Base-by-base conservation (phyloP, 2,329 filamentous ascomycete species). In the Plenodomus tracheiphilus region DNA sequence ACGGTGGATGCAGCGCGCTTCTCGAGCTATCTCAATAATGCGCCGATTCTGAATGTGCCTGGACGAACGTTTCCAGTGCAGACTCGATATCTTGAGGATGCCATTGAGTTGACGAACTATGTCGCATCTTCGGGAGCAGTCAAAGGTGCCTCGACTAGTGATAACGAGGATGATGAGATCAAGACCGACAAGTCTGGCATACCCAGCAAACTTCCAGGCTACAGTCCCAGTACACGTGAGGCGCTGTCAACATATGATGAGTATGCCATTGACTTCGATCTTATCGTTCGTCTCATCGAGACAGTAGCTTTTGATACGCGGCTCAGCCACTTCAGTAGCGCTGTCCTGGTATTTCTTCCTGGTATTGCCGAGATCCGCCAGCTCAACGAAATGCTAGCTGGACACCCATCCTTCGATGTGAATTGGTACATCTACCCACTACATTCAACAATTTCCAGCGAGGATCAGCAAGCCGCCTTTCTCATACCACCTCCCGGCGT, bases 381-480 rank as follows among this genome's bases (percentile, higher is more conserved):
- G 17, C 76, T 99, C 38, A 94, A 97, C 68, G 91, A 96, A 64
- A 84, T 94, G 71, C 79, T 99, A 2, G 75, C 87, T 4, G 86
- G 89, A 0, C 87, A 96, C 62, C 85, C 86, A 1, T 81, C 81
- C 2, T 97, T 97, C 70, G 78, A 83, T 28, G 80, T 81, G 32
- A 81, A 85, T 46, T 99, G 93, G 92, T 81, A 90, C 45, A 80
- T 99, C 1, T 92, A 96, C 69, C 88, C 91, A 11, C 79, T 99
- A 30, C 94, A 99, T 69, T 97, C 94, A 0, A 91, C 89, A 0
- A 97, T 99, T 60, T 91, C 93, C 10, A 97, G 89, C 39, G 93
- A 97, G 64, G 94, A 99, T 53, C 94, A 99, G 69, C 93, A 99
- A 72, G 86, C 88, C 28, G 94, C 94, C 0, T 99, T 99, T 69